phyloP scores from a whole-genome alignment of 1,284 basidiomycete genomes.

The Fomitopsis schrenkii region DNA sequence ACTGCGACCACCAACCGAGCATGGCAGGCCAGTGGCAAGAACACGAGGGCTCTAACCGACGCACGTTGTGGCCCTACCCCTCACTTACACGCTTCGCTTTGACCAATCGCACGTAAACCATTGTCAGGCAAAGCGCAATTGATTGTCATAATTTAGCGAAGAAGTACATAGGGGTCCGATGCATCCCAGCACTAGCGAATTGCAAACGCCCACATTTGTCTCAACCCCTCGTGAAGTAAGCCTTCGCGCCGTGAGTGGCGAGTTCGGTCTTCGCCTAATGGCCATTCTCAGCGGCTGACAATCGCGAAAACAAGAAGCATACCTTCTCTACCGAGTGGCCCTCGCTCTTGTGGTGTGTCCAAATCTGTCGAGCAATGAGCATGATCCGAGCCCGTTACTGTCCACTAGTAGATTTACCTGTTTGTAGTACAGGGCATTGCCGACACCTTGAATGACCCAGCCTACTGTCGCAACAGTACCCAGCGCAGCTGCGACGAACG shows the following conservation, averaged over 20 bases:
- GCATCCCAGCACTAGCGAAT: neutral
- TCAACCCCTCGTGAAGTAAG: conserved; percentile 81
- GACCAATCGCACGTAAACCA: conserved; percentile 3
- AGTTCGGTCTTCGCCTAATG: conserved; percentile 80
- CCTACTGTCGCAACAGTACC: conserved; percentile 79
- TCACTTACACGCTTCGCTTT: conserved; percentile 5
- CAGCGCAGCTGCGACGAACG: conserved; percentile 74
- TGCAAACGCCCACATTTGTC: neutral
- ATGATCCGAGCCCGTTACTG: neutral
- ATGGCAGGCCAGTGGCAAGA: too few relatives aligned
- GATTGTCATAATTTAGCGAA: conserved; percentile 5
- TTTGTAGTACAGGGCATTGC: conserved; percentile 80
- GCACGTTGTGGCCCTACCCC: neutral
- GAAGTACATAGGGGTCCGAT: neutral
- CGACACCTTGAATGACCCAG: conserved; percentile 84
- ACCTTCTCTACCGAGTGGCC: conserved; percentile 84
- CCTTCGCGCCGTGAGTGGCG: conserved; percentile 81
- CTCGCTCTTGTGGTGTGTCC: conserved; percentile 77
- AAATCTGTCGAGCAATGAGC: conserved; percentile 55
- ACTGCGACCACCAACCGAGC: neutral
- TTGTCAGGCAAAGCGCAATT: neutral
- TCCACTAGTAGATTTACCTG: conserved; percentile 41
- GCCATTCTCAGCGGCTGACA: neutral
- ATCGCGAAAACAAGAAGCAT: conserved; percentile 23
- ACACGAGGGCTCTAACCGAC: neutral